These are phyloP conservation scores for Petunia axillaris DNA, from an alignment of 257 asterid species.

Conservation along the genomic window DNA sequence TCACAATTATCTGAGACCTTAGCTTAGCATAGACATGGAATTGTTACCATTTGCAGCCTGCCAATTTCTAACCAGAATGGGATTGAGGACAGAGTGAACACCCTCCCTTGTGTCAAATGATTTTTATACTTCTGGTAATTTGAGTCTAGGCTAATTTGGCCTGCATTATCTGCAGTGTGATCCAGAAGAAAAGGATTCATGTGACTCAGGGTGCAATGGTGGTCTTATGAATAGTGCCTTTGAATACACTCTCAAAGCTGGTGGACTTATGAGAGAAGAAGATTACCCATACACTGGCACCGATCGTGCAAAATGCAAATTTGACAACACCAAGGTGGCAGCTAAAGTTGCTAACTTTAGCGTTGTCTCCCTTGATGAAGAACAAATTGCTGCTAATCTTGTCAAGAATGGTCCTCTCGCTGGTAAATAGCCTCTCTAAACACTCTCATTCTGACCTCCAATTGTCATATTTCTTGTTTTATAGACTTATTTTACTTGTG, in stretches of 20 bases:
- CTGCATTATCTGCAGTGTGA: constrained; percentile 62
- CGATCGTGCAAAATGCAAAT: constrained; percentile 70
- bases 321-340: constrained; percentile 72
- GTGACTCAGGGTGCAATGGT: constrained; percentile 88
- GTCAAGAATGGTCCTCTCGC: constrained; percentile 93
- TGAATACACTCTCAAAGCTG: constrained; percentile 79
- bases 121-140: background rate
- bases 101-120: background rate
- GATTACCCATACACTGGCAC: constrained; percentile 90
- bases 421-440: constrained; percentile 45
- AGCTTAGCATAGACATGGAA: background rate
- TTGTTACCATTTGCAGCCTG: background rate
- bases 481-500: background rate
- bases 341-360: constrained; percentile 90
- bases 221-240: constrained; percentile 93
- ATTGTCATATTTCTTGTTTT: background rate
- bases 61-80: background rate
- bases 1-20: background rate
- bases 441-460: background rate
- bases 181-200: constrained; percentile 72
- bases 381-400: constrained; percentile 89
- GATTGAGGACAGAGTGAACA: background rate
- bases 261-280: constrained; percentile 85
- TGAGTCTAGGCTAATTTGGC: background rate
- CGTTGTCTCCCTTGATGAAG: constrained; percentile 83